Base-by-base conservation (phyloP, 2,329 filamentous ascomycete genomes). In the Cercospora sojina region DNA sequence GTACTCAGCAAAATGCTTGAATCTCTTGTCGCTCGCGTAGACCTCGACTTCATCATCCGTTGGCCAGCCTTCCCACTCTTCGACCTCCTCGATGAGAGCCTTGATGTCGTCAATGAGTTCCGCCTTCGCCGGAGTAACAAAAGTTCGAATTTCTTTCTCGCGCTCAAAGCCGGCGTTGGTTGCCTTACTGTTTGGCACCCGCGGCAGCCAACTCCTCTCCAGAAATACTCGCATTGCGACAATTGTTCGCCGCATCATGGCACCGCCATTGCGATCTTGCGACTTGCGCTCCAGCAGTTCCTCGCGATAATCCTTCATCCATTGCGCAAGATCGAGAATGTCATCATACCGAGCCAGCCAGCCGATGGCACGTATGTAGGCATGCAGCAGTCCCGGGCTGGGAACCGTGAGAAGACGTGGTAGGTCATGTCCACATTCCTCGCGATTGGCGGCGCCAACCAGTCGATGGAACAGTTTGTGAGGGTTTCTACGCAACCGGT, bases 311-410 rank as follows among this genome's bases (percentile, higher is more conserved):
- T 77, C 70, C 0, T 85, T 77, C 70, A 90, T 84, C 88, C 88
- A 93, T 31, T 79, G 76, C 13, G 89, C 77, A 5, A 89, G 77
- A 3, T 79, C 79, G 5, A 84, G 81, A 74, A 92, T 86, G 59
- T 84, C 86, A 2, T 83, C 78, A 58, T 82, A 81, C 69, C 91
- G 87, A 38, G 84, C 84, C n/a, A 87, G 76, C 61, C 85, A 83
- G 0, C 86, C 89, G 23, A 92, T 79, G 1, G 86, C 83, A 56
- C 88, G 83, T 75, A 92, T 83, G 74, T 91, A 90, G 2, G 81
- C 79, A 71, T 90, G 86, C 1, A 87, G 74, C 41, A 83, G 77
- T 20, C 77, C 77, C 6, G 84, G 82, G 9, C 76, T 76, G 10
- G 88, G 79, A 12, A 80, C 75, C 41, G 81, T 77, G 7, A 83